Evolutionary conservation across 192 early-diverging fungal genomes (phyloP).

Genomic region (Rhizophagus clarus): DNA sequence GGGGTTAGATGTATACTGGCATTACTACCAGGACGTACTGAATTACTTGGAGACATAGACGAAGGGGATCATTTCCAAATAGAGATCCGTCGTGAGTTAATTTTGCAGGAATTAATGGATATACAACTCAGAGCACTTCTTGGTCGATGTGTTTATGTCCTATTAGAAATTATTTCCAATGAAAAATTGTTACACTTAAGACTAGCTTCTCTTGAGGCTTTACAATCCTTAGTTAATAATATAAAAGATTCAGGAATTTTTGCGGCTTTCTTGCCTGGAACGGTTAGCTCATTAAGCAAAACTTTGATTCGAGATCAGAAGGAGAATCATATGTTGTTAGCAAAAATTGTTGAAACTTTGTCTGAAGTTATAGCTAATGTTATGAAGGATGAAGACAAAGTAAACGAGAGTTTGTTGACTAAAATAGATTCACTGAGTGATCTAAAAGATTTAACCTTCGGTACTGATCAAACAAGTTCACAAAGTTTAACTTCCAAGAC

Average conservation of each 20-base stretch:
- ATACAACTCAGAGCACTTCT: conserved; percentile 22
- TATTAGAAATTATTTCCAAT: conserved; percentile 24
- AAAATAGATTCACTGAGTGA: conserved; percentile 5
- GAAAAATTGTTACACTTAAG: conserved; percentile 38
- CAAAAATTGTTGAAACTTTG: conserved; percentile 32
- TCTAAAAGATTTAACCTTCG: conserved; percentile 24
- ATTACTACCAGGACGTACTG: conserved; percentile 13
- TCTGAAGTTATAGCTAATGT: conserved; percentile 34
- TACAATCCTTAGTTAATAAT: conserved; percentile 37
- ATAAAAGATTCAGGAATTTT: conserved; percentile 31
- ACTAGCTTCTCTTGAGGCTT: conserved; percentile 36
- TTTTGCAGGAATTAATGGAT: conserved; percentile 13
- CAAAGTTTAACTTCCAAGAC: neutral
- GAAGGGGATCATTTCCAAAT: neutral
- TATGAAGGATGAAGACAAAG: conserved; percentile 39
- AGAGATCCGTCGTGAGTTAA: neutral
- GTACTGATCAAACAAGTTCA: neutral
- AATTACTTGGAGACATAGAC: neutral
- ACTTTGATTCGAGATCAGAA: conserved; percentile 39
- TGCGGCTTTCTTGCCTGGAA: conserved; percentile 40
- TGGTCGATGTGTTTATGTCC: conserved; percentile 23
- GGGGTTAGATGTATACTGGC: conserved; percentile 33
- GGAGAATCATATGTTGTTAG: conserved; percentile 44
- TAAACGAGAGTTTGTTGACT: conserved; percentile 11
- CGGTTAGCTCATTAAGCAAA: conserved; percentile 35